Base-by-base conservation (phyloP, 2,329 filamentous ascomycete genomes). In the Ophiostoma sp. region DNA sequence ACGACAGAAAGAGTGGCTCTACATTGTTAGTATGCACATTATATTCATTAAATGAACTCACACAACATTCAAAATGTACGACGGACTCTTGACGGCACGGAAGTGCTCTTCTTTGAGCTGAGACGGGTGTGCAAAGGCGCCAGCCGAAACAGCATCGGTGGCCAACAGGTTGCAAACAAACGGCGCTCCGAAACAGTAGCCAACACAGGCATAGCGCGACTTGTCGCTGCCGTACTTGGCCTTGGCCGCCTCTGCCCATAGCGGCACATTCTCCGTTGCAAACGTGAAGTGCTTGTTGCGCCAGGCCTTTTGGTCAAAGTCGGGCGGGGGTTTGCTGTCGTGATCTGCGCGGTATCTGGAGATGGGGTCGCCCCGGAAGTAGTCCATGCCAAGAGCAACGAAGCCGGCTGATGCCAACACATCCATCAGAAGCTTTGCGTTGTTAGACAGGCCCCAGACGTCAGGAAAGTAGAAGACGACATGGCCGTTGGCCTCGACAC, bases 51-150 rank as follows among this genome's bases (percentile, higher is more conserved):
- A 27, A 27, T 1, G 27, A 27, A 27, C 27, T 27, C 27, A 27
- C 11, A 64, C 9, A 16, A 44, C 5, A 27, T n/a, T 9, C 6
- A 40, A 14, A 14, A 2, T 16, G n/a, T 3, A 16, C 5, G 12
- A 72, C 76, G 70, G 38, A 78, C 78, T 73, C 66, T 78, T 76
- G 3, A 81, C 63, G 4, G 77, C 74, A 12, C 70, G 70, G 67
- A 83, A 81, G 68, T 83, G 79, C 40, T 76, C 74, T 66, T 84
- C 81, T 64, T 81, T 82, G 62, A 84, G 71, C 69, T 81, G 80
- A 0, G 82, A 79, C 1, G 83, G 83, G 70, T 84, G 82, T 0
- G 81, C 82, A 73, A 84, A 82, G 0, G 81, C 82, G 1, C 82
- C 82, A 0, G 76, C 82, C 1, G 74, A 73, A 5, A 79, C 77